Conservation (phyloP, 257 asterid genomes). For the Parsonsia alboflavescens region DNA sequence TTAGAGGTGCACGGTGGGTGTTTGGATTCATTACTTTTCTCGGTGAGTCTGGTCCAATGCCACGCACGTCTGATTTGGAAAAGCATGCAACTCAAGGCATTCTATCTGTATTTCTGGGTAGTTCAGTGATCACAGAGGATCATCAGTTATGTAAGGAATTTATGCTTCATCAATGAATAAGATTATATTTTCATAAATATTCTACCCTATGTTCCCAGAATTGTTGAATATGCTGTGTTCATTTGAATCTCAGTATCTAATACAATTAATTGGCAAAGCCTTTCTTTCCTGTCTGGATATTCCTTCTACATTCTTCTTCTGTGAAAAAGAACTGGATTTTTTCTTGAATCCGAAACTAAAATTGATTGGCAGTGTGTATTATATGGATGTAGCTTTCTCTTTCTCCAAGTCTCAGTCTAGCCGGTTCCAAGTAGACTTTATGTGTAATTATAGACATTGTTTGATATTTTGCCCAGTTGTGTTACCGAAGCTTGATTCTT, state of each 20-base stretch:
- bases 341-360: not conserved
- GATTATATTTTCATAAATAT: not conserved
- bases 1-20: not conserved
- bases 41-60: not conserved
- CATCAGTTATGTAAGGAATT: not conserved
- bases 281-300: not conserved
- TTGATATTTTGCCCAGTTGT: not conserved
- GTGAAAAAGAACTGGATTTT: not conserved
- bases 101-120: not conserved
- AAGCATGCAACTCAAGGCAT: not conserved
- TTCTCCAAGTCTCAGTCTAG: not conserved
- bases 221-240: not conserved
- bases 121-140: too few relatives aligned
- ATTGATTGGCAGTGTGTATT: not conserved
- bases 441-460: not conserved
- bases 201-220: not conserved
- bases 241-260: not conserved
- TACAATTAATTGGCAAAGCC: not conserved
- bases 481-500: not conserved
- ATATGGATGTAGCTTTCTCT: not conserved
- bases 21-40: not conserved
- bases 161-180: not conserved
- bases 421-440: not conserved
- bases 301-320: not conserved
- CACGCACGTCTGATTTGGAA: not conserved